Percentiles rank a stretch among this genome's conserved stretches.
These are phyloP conservation scores for Botryotinia calthae DNA, from an alignment of 2,329 filamentous ascomycete genomes.

Conservation along the genomic window DNA sequence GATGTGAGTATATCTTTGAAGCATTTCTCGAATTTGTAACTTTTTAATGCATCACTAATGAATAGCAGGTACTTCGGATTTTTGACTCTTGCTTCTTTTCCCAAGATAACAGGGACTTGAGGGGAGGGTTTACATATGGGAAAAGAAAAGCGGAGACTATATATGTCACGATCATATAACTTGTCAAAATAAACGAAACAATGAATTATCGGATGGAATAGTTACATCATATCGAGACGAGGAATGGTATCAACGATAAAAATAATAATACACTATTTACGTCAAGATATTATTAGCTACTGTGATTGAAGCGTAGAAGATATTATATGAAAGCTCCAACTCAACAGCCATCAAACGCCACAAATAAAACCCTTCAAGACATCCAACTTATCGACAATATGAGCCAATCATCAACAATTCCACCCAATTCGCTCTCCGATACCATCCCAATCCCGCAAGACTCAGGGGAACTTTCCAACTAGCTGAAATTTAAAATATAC, in stretches of 20 bases:
- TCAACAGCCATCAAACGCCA: neutral
- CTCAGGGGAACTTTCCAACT: neutral
- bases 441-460: neutral
- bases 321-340: too few species aligned
- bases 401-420: neutral
- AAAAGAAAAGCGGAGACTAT: too few species aligned
- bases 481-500: neutral
- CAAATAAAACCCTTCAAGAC: neutral
- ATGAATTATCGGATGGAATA: too few species aligned
- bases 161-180: neutral
- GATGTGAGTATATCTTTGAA: neutral
- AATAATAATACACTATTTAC: neutral
- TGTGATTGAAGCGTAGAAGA: too few species aligned
- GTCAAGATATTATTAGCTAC: neutral
- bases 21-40: neutral
- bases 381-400: too few species aligned
- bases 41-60: neutral
- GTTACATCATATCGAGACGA: neutral
- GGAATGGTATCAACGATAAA: too few species aligned
- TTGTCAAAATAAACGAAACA: neutral
- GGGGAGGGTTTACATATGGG: too few species aligned
- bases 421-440: neutral
- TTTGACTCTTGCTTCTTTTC: too few species aligned
- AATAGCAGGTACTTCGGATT: neutral
- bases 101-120: accelerated